phyloP scores from a whole-genome alignment of 1,139 yeast species.

The Meyerozyma elateridarum region DNA sequence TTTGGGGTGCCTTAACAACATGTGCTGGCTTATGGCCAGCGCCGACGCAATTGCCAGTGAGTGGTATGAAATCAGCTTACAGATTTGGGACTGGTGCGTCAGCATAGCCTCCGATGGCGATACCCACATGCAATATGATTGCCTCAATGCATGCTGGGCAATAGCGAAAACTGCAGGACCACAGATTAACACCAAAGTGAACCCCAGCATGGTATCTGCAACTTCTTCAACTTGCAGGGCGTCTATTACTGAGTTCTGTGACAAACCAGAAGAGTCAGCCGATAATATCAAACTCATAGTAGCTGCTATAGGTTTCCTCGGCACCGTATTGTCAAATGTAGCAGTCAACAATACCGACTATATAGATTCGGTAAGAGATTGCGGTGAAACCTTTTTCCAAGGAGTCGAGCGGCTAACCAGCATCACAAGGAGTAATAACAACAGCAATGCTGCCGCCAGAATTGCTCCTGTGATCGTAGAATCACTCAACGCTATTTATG shows the following conservation, averaged over 20 bases:
- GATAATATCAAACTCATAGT: slow-evolving; percentile 16
- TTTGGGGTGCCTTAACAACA: slow-evolving; percentile 59
- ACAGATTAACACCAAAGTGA: slow-evolving; percentile 20
- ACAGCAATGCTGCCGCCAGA: slow-evolving; percentile 24
- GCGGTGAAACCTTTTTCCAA: not conserved
- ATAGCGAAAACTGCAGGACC: slow-evolving; percentile 43
- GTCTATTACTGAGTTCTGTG: slow-evolving; percentile 8
- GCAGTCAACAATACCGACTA: slow-evolving; percentile 4
- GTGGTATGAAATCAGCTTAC: slow-evolving; percentile 29
- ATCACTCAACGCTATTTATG: slow-evolving; percentile 62
- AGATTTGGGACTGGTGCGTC: slow-evolving; percentile 35
- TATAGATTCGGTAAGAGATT: not conserved
- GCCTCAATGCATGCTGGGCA: slow-evolving; percentile 62
- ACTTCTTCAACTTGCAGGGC: slow-evolving; percentile 20
- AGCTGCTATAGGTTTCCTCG: slow-evolving; percentile 48
- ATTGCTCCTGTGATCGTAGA: slow-evolving; percentile 60
- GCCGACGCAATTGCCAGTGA: slow-evolving; percentile 28
- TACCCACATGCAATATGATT: slow-evolving; percentile 35
- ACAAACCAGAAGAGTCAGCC: slow-evolving; percentile 10
- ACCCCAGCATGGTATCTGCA: slow-evolving; percentile 20
- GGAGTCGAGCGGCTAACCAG: slow-evolving; percentile 14
- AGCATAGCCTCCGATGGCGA: slow-evolving; percentile 17
- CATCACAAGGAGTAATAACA: slow-evolving; percentile 13
- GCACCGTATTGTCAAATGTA: slow-evolving; percentile 35
- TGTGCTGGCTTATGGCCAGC: slow-evolving; percentile 49